Evolutionary conservation across 73 alveolate genomes (phyloP).

Genomic region (Paramecium octaurelia): DNA sequence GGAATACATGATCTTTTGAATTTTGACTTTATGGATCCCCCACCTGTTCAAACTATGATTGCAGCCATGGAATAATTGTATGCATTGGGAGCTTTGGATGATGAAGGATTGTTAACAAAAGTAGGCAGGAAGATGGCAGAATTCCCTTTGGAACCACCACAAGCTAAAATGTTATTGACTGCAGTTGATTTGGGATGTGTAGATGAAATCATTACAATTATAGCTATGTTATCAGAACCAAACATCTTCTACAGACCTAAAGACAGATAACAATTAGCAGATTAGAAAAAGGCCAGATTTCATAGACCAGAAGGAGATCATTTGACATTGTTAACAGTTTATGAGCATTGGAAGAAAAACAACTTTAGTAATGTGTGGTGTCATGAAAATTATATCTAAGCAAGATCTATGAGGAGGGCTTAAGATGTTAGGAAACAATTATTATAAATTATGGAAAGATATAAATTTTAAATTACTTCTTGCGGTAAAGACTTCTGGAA

Average conservation of each 20-base stretch:
- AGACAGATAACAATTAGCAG: conserved; percentile 97
- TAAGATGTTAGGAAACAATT: conserved; percentile 90
- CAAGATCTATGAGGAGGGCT: conserved; percentile 91
- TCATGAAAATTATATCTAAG: conserved; percentile 97
- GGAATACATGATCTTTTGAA: conserved; percentile 97
- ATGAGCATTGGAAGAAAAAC: conserved; percentile 92
- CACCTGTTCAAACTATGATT: conserved; percentile 91
- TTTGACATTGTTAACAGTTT: conserved; percentile 97
- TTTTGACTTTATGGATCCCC: conserved; percentile 99
- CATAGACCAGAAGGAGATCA: conserved; percentile 99
- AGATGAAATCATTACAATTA: conserved; percentile 98
- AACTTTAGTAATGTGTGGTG: conserved; percentile 97
- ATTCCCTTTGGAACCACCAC: conserved; percentile 99
- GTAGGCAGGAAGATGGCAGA: conserved; percentile 99
- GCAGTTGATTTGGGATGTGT: conserved; percentile 98
- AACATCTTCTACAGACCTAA: conserved; percentile 99
- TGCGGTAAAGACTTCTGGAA: conserved; percentile 81
- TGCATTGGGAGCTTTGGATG: conserved; percentile 98
- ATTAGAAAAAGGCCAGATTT: conserved; percentile 96
- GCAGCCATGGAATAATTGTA: conserved; percentile 91
- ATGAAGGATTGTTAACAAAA: conserved; percentile 97
- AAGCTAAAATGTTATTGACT: conserved; percentile 97
- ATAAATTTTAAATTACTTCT: conserved; percentile 79
- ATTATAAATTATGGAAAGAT: conserved; percentile 89
- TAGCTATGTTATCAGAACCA: conserved; percentile 97